Base-by-base conservation (phyloP, 169 alveolate species). In the Amoebophrya sp. region DNA sequence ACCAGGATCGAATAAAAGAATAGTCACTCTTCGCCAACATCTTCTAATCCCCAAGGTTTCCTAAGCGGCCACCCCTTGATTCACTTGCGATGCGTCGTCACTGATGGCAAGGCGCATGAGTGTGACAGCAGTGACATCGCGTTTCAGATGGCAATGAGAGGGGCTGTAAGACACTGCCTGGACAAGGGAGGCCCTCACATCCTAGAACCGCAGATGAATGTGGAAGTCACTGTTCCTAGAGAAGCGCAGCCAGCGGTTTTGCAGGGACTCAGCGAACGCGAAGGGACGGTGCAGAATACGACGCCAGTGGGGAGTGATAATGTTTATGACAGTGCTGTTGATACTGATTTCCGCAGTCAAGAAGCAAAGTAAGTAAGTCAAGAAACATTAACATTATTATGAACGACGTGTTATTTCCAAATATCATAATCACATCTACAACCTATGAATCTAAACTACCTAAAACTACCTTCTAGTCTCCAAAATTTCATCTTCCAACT, bases 81-180 rank as follows among this genome's bases (percentile, higher is more conserved):
- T 89, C 97, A 97, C 93, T 90, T 95, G 91, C 95, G 96, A 90
- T 96, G 96, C 94, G 98, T 97, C 38, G 92, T 98, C 83, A 94
- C 94, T 40, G 99, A 97, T 91, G 99, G 99, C 53, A 95, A 96
- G 92, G 96, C 97, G 40, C 99, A 98, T 94, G 98, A 95, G 78
- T 99, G 97, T 54, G 99, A 98, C 93, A 97, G 99, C 90, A 95
- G 97, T 41, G 97, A 98, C 83, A 92, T 96, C 89, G 99, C 99
- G 54, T 98, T 98, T 94, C 96, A 96, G 94, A 95, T 95, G 90
- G 99, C 99, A 23, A 97, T 99, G 54, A 96, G 95, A 90, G 97
- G 96, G 34, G 97, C 98, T 34, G 96, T 97, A 47, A 90, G 26
- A 38, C 26, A 41, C 55, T 23, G 92, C 92, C 65, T 54, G 89